Evolutionary conservation across 495 filamentous ascomycete species (phyloP).

Genomic region (Amphirosellinia nigrospora): DNA sequence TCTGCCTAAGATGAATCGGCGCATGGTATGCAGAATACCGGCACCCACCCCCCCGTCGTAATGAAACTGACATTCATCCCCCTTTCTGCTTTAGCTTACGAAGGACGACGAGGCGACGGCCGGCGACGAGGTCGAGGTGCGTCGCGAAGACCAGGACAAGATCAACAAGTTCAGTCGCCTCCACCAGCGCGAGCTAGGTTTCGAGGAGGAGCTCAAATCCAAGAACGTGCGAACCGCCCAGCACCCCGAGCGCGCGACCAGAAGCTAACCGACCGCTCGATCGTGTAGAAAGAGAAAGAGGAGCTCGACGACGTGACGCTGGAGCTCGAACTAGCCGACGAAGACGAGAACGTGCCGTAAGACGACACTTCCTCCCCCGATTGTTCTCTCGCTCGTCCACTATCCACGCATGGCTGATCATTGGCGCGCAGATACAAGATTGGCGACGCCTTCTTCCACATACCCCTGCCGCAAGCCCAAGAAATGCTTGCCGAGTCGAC

Average conservation of each 20-base stretch:
- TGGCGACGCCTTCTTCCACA: slow-evolving; percentile 89
- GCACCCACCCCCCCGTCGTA: neutral
- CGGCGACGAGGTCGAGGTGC: slow-evolving; percentile 82
- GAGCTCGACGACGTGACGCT: slow-evolving; percentile 90
- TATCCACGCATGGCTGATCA: slow-evolving; percentile 28
- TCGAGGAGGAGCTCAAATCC: slow-evolving; percentile 81
- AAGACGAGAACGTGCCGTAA: slow-evolving; percentile 91
- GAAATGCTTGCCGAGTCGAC: slow-evolving; percentile 76
- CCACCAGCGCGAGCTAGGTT: slow-evolving; percentile 77
- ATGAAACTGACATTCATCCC: slow-evolving; percentile 25
- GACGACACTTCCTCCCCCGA: slow-evolving; percentile 10
- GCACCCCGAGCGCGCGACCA: neutral
- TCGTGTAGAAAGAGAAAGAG: slow-evolving; percentile 90
- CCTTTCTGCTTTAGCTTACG: slow-evolving; percentile 68
- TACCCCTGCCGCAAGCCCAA: slow-evolving; percentile 84
- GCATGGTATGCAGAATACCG: slow-evolving; percentile 45
- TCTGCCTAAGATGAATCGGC: slow-evolving; percentile 42
- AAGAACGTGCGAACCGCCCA: slow-evolving; percentile 71
- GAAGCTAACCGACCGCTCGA: slow-evolving; percentile 9
- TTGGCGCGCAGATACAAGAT: slow-evolving; percentile 79
- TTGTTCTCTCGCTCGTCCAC: neutral
- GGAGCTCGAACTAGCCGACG: slow-evolving; percentile 93
- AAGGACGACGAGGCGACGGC: slow-evolving; percentile 85
- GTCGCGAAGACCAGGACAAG: slow-evolving; percentile 95
- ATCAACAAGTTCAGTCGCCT: slow-evolving; percentile 97